Percentiles rank a stretch among this genome's conserved stretches.
phyloP scores from a whole-genome alignment of 257 asterid species.

The Capsicum chinense region DNA sequence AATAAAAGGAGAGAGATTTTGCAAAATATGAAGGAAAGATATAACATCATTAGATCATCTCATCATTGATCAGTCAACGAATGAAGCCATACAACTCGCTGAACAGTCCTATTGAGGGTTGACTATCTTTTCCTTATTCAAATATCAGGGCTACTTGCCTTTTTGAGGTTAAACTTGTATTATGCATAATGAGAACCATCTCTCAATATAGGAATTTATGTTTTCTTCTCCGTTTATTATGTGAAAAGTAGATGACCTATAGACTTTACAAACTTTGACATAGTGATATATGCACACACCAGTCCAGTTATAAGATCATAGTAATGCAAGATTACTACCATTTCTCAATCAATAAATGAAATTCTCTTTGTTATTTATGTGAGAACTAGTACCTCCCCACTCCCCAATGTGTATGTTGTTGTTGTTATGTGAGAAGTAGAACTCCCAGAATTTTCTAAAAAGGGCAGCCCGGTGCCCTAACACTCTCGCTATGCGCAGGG shows the following conservation, averaged over 20 bases:
- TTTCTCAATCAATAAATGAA: not conserved
- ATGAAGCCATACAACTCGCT: conserved; percentile 21
- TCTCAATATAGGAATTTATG: not conserved
- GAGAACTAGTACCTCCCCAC: not conserved
- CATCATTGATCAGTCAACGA: not conserved
- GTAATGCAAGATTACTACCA: not conserved
- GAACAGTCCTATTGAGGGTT: not conserved
- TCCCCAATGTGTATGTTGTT: too few species aligned
- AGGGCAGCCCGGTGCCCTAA: too few species aligned
- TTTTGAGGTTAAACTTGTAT: not conserved
- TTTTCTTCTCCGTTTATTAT: not conserved
- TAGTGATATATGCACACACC: not conserved
- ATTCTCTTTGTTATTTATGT: not conserved
- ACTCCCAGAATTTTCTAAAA: not conserved
- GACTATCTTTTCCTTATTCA: not conserved
- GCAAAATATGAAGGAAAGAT: not conserved
- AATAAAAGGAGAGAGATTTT: not conserved
- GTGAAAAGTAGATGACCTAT: not conserved
- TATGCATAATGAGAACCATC: not conserved
- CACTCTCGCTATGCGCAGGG: too few species aligned
- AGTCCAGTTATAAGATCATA: not conserved
- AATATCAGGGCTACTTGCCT: not conserved
- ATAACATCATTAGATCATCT: conserved; percentile 13
- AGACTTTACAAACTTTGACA: conserved; percentile 14
- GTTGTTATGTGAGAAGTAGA: not conserved